Conservation (phyloP, 176 grass and related monocot species). For the Aegilops speltoides region DNA sequence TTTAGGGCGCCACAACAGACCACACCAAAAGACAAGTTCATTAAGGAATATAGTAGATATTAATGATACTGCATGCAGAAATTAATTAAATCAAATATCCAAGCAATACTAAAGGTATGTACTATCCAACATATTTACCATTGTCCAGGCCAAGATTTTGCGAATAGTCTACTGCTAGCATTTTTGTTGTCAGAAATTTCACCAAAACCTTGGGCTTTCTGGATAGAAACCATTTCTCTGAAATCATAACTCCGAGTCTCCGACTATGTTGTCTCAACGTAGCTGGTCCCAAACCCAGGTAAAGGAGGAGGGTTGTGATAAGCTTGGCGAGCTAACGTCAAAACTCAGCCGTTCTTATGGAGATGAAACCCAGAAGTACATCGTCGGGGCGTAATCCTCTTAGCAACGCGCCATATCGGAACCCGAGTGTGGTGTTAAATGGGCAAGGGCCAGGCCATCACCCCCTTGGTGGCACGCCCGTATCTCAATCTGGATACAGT, state of each 20-base stretch:
- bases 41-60: background rate
- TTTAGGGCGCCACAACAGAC: background rate
- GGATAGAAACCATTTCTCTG: background rate
- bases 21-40: constrained; percentile 23
- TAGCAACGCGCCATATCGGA: background rate
- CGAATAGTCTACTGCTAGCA: background rate
- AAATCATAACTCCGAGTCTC: background rate
- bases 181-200: background rate
- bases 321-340: no score
- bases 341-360: no score
- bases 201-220: background rate
- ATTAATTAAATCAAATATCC: background rate
- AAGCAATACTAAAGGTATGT: background rate
- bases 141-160: background rate
- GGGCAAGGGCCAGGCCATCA: background rate
- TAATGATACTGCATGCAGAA: background rate
- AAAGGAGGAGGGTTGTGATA: no score
- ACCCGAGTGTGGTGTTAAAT: background rate
- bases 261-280: no score
- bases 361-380: no score
- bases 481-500: background rate
- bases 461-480: background rate
- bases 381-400: background rate
- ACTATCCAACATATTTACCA: background rate
- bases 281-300: no score